These are phyloP conservation scores for Alternaria hordeiaustralica DNA, from an alignment of 2,329 filamentous ascomycete genomes.

Conservation along the genomic window DNA sequence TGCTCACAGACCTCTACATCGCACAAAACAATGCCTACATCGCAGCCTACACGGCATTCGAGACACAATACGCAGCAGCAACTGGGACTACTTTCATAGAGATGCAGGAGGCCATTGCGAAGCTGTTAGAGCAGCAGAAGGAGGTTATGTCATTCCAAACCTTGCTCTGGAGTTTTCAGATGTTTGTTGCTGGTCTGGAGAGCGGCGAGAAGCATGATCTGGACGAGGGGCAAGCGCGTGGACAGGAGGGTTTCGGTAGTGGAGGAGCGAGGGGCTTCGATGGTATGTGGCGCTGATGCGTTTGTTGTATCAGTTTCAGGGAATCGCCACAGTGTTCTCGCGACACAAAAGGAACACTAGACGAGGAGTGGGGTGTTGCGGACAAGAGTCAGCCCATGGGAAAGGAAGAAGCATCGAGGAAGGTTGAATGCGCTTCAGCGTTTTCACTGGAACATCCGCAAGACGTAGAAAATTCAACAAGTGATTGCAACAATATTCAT, in stretches of 20 bases:
- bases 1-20: neutral
- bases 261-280: neutral
- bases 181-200: neutral
- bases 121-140: neutral
- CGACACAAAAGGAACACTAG: neutral
- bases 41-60: neutral
- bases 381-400: neutral
- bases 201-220: neutral
- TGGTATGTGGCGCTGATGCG: neutral
- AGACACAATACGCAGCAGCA: neutral
- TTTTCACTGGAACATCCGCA: neutral
- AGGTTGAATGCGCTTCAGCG: neutral
- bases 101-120: neutral
- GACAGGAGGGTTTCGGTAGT: neutral
- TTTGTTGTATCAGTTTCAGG: accelerated
- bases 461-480: neutral
- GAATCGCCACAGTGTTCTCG: neutral
- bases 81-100: too few relatives aligned
- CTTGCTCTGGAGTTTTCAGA: neutral
- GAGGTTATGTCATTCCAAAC: neutral
- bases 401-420: neutral
- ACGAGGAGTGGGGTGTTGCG: neutral
- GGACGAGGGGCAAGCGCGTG: neutral
- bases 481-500: neutral
- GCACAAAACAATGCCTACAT: neutral